Conservation (phyloP, 2,329 filamentous ascomycete genomes). For the Arthroderma sp. region DNA sequence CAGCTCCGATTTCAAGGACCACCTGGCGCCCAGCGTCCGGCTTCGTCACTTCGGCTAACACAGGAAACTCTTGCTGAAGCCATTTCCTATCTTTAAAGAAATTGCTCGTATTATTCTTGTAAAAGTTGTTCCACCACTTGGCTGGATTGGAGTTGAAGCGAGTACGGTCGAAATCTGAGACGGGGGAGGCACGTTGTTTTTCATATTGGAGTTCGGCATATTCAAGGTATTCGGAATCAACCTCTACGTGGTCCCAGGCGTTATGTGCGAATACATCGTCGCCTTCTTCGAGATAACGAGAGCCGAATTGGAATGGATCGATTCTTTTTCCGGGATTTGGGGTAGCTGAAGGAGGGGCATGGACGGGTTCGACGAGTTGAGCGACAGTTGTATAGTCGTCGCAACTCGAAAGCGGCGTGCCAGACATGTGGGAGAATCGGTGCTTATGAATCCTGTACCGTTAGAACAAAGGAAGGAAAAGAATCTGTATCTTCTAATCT, state of each 20-base stretch:
- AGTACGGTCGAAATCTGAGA: constrained; percentile 81
- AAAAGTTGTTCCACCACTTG: constrained; percentile 97
- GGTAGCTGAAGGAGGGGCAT: constrained; percentile 38
- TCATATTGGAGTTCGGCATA: constrained; percentile 75
- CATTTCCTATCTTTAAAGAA: constrained; percentile 99
- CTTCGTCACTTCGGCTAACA: constrained; percentile 63
- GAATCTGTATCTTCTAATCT: too few relatives aligned
- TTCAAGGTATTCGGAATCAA: constrained; percentile 73
- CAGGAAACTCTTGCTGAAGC: constrained; percentile 88
- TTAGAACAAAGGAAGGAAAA: too few relatives aligned
- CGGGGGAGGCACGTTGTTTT: constrained; percentile 72
- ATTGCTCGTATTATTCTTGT: constrained; percentile 92
- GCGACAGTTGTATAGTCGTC: constrained; percentile 21
- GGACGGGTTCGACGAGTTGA: constrained; percentile 34
- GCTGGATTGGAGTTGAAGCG: constrained; percentile 83
- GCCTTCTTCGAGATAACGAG: constrained; percentile 65
- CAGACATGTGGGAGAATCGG: not conserved
- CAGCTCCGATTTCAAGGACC: constrained; percentile 83
- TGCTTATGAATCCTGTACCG: too few relatives aligned
- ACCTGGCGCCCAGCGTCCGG: constrained; percentile 55
- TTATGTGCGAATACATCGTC: constrained; percentile 96
- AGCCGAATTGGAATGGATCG: constrained; percentile 93
- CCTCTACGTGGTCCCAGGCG: constrained; percentile 96
- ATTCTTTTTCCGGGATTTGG: constrained; percentile 67
- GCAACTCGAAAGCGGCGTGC: constrained; percentile 11